Percentiles rank a stretch among this genome's conserved stretches.
Evolutionary conservation across 208 protist species (phyloP).

Genomic region (Trypanosoma lewisi): DNA sequence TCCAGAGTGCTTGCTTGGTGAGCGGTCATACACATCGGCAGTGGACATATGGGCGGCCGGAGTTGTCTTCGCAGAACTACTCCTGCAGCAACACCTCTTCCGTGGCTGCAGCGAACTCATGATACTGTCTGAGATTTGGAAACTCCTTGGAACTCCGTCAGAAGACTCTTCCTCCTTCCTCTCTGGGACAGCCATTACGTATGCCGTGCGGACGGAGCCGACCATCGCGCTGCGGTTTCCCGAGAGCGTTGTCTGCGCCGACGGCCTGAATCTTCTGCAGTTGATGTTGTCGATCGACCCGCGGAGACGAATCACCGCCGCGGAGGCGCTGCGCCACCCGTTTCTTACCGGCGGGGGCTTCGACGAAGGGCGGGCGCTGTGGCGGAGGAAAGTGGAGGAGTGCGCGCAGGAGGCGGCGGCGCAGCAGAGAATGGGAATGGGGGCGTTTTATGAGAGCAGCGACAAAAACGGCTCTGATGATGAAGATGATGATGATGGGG

Average conservation of each 20-base stretch:
- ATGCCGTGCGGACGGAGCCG: constrained; percentile 24
- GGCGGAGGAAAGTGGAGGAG: constrained; percentile 43
- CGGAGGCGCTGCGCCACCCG: constrained; percentile 60
- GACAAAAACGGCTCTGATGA: constrained; percentile 2
- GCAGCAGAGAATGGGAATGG: constrained; percentile 25
- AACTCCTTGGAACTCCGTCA: constrained; percentile 60
- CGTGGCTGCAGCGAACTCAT: constrained; percentile 60
- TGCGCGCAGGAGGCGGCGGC: constrained; percentile 17
- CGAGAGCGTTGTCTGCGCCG: constrained; percentile 34
- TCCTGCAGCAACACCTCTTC: constrained; percentile 79
- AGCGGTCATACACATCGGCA: constrained; percentile 44
- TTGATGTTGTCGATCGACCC: constrained; percentile 63
- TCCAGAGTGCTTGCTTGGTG: constrained; percentile 77
- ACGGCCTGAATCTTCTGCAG: constrained; percentile 69
- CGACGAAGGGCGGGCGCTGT: constrained; percentile 35
- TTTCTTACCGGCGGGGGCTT: constrained; percentile 51
- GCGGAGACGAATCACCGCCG: constrained; percentile 48
- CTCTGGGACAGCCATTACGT: constrained; percentile 3
- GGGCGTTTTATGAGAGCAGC: constrained; percentile 13
- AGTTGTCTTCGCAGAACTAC: constrained; percentile 84
- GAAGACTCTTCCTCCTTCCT: not conserved
- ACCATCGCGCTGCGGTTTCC: constrained; percentile 72
- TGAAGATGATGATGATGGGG: constrained; percentile 1
- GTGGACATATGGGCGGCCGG: constrained; percentile 87
- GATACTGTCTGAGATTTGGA: constrained; percentile 76